These are phyloP conservation scores for Glycyrrhiza uralensis DNA, from an alignment of 306 rosid genomes.

Conservation along the genomic window DNA sequence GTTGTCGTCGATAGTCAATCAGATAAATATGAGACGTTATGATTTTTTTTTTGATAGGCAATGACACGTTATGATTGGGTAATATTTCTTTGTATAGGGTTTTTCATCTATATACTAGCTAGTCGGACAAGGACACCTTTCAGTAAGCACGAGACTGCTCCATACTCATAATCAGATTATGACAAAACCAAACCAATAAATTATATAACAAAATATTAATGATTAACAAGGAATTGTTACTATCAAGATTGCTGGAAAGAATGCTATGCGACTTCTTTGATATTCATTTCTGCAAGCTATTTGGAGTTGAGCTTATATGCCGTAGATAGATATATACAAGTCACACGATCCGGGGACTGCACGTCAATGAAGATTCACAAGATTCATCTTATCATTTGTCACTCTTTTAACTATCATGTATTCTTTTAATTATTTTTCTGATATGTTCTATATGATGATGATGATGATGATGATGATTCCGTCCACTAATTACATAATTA, in stretches of 20 bases:
- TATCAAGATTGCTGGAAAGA: slow-evolving; percentile 27
- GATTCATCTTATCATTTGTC: neutral
- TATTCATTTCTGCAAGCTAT: neutral
- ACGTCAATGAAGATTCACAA: neutral
- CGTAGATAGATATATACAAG: neutral
- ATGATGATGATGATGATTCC: too few species aligned
- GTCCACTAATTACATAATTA: too few species aligned
- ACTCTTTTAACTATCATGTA: neutral
- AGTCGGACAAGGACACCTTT: neutral
- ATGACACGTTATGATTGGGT: neutral
- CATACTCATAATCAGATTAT: neutral
- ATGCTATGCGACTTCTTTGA: neutral
- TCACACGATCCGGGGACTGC: neutral
- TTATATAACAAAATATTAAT: neutral
- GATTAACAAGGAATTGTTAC: slow-evolving; percentile 25
- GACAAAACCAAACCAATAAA: neutral
- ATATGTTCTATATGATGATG: neutral
- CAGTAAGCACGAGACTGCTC: neutral
- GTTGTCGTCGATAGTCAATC: too few species aligned
- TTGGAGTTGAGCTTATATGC: neutral
- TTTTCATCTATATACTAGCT: neutral
- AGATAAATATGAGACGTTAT: neutral
- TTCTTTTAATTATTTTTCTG: neutral
- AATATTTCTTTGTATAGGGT: neutral
- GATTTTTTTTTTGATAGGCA: too few species aligned